Conservation (phyloP, 2,329 filamentous ascomycete species). For the Penicillium oxalicum region DNA sequence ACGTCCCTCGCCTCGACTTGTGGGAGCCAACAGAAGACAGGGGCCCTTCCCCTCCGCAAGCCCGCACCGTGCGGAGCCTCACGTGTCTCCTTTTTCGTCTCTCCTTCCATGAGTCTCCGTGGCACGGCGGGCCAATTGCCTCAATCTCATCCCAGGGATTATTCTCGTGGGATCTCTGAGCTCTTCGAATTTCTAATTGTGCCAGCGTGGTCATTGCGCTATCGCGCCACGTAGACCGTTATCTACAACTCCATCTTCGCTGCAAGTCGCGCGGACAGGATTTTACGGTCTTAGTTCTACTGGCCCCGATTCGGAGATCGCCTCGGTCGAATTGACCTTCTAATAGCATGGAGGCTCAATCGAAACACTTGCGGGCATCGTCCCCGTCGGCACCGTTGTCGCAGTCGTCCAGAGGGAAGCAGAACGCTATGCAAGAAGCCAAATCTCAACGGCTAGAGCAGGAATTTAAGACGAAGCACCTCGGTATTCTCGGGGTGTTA, state of each 20-base stretch:
- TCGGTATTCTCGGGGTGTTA: conserved; percentile 34
- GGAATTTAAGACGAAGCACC: conserved; percentile 36
- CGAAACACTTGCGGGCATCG: not conserved
- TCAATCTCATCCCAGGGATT: conserved; percentile 8
- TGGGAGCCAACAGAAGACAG: conserved; percentile 23
- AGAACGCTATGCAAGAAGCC: conserved; percentile 22
- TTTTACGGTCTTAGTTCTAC: no score
- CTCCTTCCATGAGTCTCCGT: conserved; percentile 4
- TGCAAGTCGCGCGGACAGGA: no score
- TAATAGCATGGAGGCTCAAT: no score
- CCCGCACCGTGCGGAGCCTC: conserved; percentile 1
- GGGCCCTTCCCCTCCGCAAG: conserved; percentile 10
- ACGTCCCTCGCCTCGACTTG: conserved; percentile 16
- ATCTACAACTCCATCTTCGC: no score
- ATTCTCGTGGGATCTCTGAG: no score
- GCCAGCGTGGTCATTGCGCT: no score
- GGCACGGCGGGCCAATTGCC: conserved; percentile 10
- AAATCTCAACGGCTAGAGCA: conserved; percentile 28
- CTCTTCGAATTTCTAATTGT: no score
- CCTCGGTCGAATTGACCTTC: no score
- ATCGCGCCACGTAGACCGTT: no score
- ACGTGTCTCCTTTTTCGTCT: conserved; percentile 1
- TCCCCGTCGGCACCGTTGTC: not conserved
- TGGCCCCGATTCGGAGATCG: no score
- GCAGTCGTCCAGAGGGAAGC: conserved; percentile 17